phyloP scores from a whole-genome alignment of 371 early-diverging fungal species.

The Syncephalastrum monosporum region DNA sequence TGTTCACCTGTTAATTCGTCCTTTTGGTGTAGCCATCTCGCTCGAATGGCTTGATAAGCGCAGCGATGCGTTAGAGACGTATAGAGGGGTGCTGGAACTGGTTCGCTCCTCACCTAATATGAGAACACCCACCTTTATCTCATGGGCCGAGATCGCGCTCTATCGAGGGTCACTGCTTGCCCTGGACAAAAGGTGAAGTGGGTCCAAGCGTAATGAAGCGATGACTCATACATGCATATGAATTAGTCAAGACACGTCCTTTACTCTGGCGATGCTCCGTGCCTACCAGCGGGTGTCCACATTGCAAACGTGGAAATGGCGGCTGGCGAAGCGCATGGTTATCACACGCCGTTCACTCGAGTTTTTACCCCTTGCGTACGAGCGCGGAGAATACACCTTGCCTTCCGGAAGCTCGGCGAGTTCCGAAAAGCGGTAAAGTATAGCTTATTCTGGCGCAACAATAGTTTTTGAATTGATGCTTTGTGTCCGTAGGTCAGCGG shows the following conservation, averaged over 20 bases:
- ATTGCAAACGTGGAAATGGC: constrained; percentile 42
- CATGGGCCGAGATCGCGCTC: constrained; percentile 73
- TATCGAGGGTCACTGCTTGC: constrained; percentile 63
- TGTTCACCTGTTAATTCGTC: too few relatives aligned
- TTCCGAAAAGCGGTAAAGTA: too few relatives aligned
- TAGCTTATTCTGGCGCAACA: too few relatives aligned
- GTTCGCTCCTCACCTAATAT: too few relatives aligned
- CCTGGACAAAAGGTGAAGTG: constrained; percentile 29
- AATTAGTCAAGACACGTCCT: too few relatives aligned
- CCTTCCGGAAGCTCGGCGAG: too few relatives aligned
- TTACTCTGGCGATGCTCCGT: constrained; percentile 49
- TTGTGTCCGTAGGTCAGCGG: too few relatives aligned
- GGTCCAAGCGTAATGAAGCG: neutral
- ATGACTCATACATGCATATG: neutral
- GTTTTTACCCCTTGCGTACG: constrained; percentile 24
- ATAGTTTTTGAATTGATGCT: too few relatives aligned
- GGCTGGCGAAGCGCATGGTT: constrained; percentile 46
- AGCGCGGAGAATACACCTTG: constrained; percentile 23
- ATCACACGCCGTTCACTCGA: constrained; percentile 42
- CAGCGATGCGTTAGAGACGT: too few relatives aligned
- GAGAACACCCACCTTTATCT: constrained; percentile 9
- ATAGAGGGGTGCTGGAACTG: too few relatives aligned
- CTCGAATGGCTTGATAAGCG: too few relatives aligned
- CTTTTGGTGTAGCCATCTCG: too few relatives aligned
- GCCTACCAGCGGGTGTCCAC: constrained; percentile 49